phyloP scores from a whole-genome alignment of 768 basidiomycete species.

The Lenzites betulinus region DNA sequence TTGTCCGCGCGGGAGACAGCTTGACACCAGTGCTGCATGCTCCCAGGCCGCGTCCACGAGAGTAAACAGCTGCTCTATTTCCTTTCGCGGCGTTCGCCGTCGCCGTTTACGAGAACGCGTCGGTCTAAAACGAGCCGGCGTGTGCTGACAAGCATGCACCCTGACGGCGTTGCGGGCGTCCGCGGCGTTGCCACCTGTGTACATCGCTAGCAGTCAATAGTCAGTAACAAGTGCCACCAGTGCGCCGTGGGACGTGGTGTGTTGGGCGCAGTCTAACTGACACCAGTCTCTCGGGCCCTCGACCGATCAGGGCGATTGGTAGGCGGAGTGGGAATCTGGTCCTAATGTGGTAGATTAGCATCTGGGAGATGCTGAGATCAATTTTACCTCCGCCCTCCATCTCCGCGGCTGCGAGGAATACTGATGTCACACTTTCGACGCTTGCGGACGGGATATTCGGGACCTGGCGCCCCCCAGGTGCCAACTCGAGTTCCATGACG shows the following conservation, averaged over 20 bases:
- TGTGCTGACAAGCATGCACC: not conserved
- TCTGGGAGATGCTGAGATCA: not conserved
- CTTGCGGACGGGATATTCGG: not conserved
- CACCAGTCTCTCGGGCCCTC: not conserved
- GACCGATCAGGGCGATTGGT: not conserved
- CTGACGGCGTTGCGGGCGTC: not conserved
- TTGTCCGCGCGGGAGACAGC: not conserved
- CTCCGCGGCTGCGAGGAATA: slow-evolving; percentile 5
- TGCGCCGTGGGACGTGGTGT: too few species aligned
- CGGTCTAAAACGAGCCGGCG: not conserved
- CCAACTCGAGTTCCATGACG: not conserved
- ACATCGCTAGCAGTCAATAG: too few species aligned
- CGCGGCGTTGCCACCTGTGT: not conserved
- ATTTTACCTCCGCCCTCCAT: not conserved
- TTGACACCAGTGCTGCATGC: slow-evolving; percentile 5
- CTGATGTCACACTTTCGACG: not conserved
- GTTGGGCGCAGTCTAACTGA: not conserved
- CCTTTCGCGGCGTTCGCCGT: not conserved
- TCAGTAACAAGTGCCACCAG: too few species aligned
- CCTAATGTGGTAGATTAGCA: not conserved
- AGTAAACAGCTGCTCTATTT: not conserved
- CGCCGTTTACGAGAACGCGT: not conserved
- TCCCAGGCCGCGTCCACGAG: not conserved
- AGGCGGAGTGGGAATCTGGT: not conserved
- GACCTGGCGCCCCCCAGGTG: not conserved